A percentile compares a stretch with the other conserved stretches of the same genome.
These are phyloP conservation scores for Colletotrichum liaoningense DNA, from an alignment of 2,329 filamentous ascomycete genomes.

Conservation along the genomic window DNA sequence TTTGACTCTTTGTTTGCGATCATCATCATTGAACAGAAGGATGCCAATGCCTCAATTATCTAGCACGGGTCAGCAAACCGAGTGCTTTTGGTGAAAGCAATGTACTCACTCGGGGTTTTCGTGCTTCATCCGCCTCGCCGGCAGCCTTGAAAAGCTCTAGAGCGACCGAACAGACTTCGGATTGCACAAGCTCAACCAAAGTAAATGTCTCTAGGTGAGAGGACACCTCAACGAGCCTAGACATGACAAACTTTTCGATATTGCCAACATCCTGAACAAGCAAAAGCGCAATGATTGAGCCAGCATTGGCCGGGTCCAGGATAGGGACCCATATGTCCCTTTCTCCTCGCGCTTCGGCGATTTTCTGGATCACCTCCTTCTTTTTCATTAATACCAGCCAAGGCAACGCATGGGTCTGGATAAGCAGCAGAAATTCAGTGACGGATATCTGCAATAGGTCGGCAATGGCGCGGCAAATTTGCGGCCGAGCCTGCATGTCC, in stretches of 20 bases:
- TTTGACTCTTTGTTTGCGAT: constrained; percentile 54
- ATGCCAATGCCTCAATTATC: constrained; percentile 60
- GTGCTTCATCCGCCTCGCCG: constrained; percentile 72
- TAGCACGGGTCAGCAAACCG: constrained; percentile 38
- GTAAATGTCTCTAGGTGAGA: constrained; percentile 75
- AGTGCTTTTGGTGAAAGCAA: neutral
- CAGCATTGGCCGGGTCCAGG: constrained; percentile 67
- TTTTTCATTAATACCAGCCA: constrained; percentile 85
- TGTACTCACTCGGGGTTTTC: constrained; percentile 66
- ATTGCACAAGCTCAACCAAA: constrained; percentile 76
- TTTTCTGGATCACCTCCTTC: constrained; percentile 81
- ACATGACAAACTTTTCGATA: constrained; percentile 74
- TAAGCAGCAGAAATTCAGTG: constrained; percentile 77
- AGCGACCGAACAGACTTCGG: constrained; percentile 80
- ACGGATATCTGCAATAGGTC: constrained; percentile 84
- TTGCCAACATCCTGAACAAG: constrained; percentile 67
- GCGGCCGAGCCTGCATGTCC: constrained; percentile 83
- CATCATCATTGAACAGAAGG: constrained; percentile 57
- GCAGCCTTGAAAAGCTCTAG: constrained; percentile 86
- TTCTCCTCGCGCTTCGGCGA: constrained; percentile 82
- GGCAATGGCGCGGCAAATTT: constrained; percentile 82
- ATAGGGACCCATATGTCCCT: constrained; percentile 68
- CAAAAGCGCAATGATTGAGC: constrained; percentile 68
- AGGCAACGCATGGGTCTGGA: constrained; percentile 86
- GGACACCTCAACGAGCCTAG: constrained; percentile 75